Evolutionary conservation across 257 asterid genomes (phyloP), one percentile per base, ranked within the genome.

Genomic region (Coffea eugenioides): DNA sequence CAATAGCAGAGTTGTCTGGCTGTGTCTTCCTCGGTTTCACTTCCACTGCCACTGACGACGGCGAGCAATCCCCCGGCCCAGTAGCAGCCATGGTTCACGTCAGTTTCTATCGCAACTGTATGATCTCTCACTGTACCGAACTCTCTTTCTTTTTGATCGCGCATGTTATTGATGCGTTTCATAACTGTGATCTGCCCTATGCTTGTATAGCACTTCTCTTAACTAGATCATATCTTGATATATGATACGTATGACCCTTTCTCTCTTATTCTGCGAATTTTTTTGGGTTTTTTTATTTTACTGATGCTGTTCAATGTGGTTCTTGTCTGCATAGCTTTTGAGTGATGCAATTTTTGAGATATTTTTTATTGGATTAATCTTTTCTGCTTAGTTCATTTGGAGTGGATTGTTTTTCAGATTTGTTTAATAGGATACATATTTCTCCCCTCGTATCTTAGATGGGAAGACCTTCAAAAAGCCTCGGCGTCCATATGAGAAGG

Each of bases 391-490:
- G 6, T 57, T 34, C 41, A 3, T 15, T 8, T 31, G 23, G 23
- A 31, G 10, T 20, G 14, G 20, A 57, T 54, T 15, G 51, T 20
- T 13, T 57, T 11, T 36, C 69, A 59, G 34, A 20, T 41, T 34
- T 21, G 18, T n/a, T 10, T 62, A 14, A 13, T 76, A 1, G 6
- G 66, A 20, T 18, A 23, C 2, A 0, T 0, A 21, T 65, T 65
- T 27, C 3, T 11, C 16, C 21, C 10, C 13, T 61, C 43, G 0
- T 64, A 2, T 6, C 39, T 45, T 64, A 88, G 93, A 88, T 87
- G 93, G 92, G 61, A 91, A 91, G 82, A 91, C 95, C 12, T 91
- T 91, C 84, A 91, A 91, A 86, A 91, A 91, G 89, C 92, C 95
- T 52, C 88, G 90, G 1, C 84, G 92, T 2, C 96, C 96, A 1